Conservation (phyloP, 139 green algal genomes). For the Monoraphidium neglectum region DNA sequence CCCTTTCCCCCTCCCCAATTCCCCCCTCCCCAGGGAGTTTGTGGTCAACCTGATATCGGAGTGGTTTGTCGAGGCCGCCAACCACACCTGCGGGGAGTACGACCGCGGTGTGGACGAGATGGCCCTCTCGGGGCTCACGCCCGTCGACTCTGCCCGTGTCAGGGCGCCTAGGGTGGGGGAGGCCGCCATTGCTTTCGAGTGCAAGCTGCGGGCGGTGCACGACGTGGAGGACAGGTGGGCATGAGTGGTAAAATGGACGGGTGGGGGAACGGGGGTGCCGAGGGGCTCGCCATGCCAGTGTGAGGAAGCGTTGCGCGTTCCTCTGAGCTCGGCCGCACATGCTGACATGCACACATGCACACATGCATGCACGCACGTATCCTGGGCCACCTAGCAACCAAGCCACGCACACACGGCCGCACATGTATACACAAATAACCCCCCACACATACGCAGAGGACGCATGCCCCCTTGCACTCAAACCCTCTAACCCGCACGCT, state of each 20-base stretch:
- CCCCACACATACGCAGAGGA: no score
- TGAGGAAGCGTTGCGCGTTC: no score
- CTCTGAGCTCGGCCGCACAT: no score
- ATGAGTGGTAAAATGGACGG: no score
- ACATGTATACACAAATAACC: no score
- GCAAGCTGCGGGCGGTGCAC: conserved; percentile 70
- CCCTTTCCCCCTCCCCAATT: neutral
- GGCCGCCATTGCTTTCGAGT: conserved; percentile 91
- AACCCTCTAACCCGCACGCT: no score
- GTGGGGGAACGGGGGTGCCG: neutral
- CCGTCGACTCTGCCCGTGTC: conserved; percentile 71
- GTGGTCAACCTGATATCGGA: conserved; percentile 94
- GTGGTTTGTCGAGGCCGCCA: conserved; percentile 95
- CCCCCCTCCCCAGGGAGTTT: conserved; percentile 71
- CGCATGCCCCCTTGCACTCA: no score
- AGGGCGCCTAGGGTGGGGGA: conserved; percentile 82
- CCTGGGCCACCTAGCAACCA: no score
- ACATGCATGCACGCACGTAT: no score
- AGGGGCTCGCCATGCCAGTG: neutral
- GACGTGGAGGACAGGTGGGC: conserved; percentile 65
- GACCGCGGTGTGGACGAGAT: conserved; percentile 84
- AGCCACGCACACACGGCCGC: no score
- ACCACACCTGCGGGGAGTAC: conserved; percentile 90
- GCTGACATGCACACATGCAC: no score
- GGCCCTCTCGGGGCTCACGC: conserved; percentile 73